Evolutionary conservation across 164 flowering plant genomes (phyloP), one percentile per base, ranked within the genome.

Genomic region (Stephania cephalantha): DNA sequence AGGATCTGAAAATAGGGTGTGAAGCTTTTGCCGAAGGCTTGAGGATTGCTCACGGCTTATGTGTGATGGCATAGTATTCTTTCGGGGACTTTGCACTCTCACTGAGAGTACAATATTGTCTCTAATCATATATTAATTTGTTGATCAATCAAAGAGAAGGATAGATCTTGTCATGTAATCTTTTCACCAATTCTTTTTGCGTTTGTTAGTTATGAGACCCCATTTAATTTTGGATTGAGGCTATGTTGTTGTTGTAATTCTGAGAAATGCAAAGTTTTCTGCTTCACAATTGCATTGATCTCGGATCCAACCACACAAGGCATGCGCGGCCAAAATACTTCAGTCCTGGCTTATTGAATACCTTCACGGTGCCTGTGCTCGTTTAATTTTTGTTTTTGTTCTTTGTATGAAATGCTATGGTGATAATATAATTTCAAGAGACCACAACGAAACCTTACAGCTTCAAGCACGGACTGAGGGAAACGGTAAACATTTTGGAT

Each of bases 31-130:
- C 31, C 17, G 42, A 35, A 29, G 53, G 75, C 18, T 73, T 64
- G 45, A 7, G 25, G 35, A 18, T 29, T 22, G 64, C 52, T 44
- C 9, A 6, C 68, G 71, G 74, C 31, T 29, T 72, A 69, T 70
- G 83, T 67, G 79, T 76, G 81, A 71, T 75, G 79, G 79, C 82
- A 81, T 61, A n/a, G 20, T 84, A 88, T 90, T 87, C 89, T 87
- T 88, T 84, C 61, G 88, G 87, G 76, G 88, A 80, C 81, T 55
- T 50, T 70, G 80, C 78, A 70, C 29, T 44, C 17, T 74, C 53
- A 9, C 78, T 76, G 55, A 65, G 78, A 48, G 68, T 42, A 46
- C 45, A 25, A 25, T 25, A 25, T 78, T 79, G 69, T 68, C 78
- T 50, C 82, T 82, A 30, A 35, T 74, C 77, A 78, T 86, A 58